A percentile compares a stretch with the other conserved stretches of the same genome.
Conservation (phyloP, 2,329 filamentous ascomycete genomes). For the Penicillium sclerotiorum region DNA sequence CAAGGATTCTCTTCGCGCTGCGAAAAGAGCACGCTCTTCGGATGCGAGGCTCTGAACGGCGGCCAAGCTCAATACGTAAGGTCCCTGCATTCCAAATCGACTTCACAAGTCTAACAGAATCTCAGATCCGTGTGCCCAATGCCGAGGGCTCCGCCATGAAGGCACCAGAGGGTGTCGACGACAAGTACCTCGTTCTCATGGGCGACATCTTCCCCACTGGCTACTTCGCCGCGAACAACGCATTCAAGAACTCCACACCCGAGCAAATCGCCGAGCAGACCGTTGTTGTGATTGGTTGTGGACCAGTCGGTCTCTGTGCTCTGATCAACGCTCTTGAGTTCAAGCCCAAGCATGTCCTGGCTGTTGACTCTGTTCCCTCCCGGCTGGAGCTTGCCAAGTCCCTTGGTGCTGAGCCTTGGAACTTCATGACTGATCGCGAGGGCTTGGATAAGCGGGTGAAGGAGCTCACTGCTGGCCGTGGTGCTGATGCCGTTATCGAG, state of each 20-base stretch:
- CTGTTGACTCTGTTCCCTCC: slow-evolving; percentile 75
- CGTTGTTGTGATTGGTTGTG: slow-evolving; percentile 81
- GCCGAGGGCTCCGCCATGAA: slow-evolving; percentile 81
- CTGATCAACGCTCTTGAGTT: slow-evolving; percentile 75
- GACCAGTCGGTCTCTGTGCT: slow-evolving; percentile 82
- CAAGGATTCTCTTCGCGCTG: slow-evolving; percentile 78
- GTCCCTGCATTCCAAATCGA: neutral
- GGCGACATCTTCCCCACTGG: slow-evolving; percentile 88
- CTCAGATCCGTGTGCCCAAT: slow-evolving; percentile 69
- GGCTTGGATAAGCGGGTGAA: slow-evolving; percentile 69
- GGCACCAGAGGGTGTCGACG: slow-evolving; percentile 70
- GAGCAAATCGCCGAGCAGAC: slow-evolving; percentile 67
- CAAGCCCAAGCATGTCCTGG: slow-evolving; percentile 74
- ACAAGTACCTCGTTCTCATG: slow-evolving; percentile 80
- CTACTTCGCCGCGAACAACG: slow-evolving; percentile 80
- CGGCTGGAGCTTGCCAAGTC: slow-evolving; percentile 71
- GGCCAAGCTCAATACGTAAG: slow-evolving; percentile 75
- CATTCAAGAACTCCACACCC: slow-evolving; percentile 63
- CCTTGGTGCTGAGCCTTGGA: slow-evolving; percentile 80
- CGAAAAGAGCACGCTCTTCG: slow-evolving; percentile 69
- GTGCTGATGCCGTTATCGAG: slow-evolving; percentile 83
- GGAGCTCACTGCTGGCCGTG: slow-evolving; percentile 75
- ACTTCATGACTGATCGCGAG: slow-evolving; percentile 69
- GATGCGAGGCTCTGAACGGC: slow-evolving; percentile 69
- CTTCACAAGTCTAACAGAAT: neutral